phyloP scores from a whole-genome alignment of 768 basidiomycete genomes.

The Leccinum uliginosum region DNA sequence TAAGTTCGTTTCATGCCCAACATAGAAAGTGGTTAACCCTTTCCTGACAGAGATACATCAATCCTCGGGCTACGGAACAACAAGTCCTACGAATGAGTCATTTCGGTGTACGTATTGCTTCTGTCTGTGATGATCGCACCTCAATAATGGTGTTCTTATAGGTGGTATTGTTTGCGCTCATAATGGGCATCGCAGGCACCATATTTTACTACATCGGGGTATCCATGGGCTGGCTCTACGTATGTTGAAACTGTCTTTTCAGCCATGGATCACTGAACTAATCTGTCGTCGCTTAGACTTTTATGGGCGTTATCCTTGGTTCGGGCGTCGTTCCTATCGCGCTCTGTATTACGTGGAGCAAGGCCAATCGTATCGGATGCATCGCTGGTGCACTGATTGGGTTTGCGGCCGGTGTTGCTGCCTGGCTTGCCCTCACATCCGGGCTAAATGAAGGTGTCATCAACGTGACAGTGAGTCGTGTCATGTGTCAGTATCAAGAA shows the following conservation, averaged over 20 bases:
- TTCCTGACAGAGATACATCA: constrained; percentile 62
- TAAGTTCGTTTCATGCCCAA: constrained; percentile 15
- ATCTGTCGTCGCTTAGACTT: constrained; percentile 46
- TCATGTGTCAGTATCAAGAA: neutral
- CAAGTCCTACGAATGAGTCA: constrained; percentile 72
- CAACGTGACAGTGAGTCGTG: constrained; percentile 54
- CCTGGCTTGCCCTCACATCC: constrained; percentile 83
- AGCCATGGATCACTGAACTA: neutral
- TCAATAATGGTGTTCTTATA: constrained; percentile 19
- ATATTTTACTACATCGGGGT: constrained; percentile 91
- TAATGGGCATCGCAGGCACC: constrained; percentile 79
- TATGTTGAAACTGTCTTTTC: constrained; percentile 35
- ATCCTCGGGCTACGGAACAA: constrained; percentile 70
- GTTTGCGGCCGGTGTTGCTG: constrained; percentile 63
- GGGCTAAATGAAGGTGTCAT: constrained; percentile 65
- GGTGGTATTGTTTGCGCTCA: constrained; percentile 66
- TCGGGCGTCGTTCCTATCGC: constrained; percentile 87
- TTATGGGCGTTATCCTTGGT: constrained; percentile 85
- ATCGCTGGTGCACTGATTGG: constrained; percentile 70
- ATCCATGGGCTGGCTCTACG: constrained; percentile 92
- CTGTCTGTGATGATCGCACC: neutral
- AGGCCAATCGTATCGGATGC: constrained; percentile 83
- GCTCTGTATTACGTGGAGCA: constrained; percentile 77
- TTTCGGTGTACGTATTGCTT: constrained; percentile 41
- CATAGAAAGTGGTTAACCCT: neutral